Evolutionary conservation across 2,329 filamentous ascomycete genomes (phyloP).

Genomic region (Graphilbum ipis-grandicollis): DNA sequence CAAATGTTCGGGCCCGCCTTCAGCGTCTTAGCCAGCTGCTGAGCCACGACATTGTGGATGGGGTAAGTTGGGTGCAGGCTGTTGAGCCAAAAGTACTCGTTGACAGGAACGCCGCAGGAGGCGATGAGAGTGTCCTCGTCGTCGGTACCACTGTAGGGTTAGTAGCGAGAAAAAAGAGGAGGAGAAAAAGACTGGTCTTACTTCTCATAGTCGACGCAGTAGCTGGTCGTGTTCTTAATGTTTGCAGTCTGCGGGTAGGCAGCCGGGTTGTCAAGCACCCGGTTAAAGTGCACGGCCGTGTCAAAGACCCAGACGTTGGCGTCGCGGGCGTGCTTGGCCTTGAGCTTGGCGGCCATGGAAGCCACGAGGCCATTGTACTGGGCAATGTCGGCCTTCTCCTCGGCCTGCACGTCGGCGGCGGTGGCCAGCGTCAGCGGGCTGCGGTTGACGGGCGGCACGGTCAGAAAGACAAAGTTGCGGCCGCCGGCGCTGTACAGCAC

Average conservation of each 20-base stretch:
- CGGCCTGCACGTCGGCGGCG: conserved; percentile 10
- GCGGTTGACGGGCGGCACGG: conserved; percentile 33
- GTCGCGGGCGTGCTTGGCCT: conserved; percentile 1
- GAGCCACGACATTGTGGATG: conserved; percentile 41
- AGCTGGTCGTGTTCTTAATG: conserved; percentile 37
- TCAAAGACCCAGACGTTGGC: conserved; percentile 18
- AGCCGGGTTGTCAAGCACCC: conserved; percentile 21
- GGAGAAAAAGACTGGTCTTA: conserved; percentile 14
- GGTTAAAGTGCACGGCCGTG: conserved; percentile 22
- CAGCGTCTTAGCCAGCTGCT: conserved; percentile 24
- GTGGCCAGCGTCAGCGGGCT: conserved; percentile 17
- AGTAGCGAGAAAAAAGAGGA: neutral
- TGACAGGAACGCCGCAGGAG: conserved; percentile 34
- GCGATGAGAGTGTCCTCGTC: conserved; percentile 20
- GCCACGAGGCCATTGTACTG: conserved; percentile 5
- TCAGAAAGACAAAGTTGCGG: conserved; percentile 41
- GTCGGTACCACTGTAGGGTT: conserved; percentile 30
- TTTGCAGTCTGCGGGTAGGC: conserved; percentile 27
- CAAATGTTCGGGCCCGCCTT: conserved; percentile 20
- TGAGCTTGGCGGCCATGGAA: neutral
- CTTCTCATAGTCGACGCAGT: conserved; percentile 36
- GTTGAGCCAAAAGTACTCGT: conserved; percentile 50
- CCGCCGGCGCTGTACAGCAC: conserved; percentile 33
- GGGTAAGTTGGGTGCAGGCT: conserved; percentile 45
- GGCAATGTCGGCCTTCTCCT: conserved; percentile 11